Evolutionary conservation across 441 rosid genomes (phyloP).

Genomic region (Flueggea neowawraea): DNA sequence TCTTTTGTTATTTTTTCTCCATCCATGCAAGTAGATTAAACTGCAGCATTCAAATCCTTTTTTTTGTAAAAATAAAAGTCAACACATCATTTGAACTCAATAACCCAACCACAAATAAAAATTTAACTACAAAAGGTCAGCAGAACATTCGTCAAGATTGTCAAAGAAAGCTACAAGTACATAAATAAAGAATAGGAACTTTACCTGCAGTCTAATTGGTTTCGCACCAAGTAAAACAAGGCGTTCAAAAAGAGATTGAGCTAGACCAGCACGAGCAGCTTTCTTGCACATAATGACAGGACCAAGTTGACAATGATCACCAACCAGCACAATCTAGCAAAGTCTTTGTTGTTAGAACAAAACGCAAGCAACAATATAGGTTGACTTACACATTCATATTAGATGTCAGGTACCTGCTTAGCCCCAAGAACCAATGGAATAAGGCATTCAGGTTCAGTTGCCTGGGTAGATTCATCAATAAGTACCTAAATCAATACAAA

Average conservation of each 20-base stretch:
- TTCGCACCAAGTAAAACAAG: conserved; percentile 96
- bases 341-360: conserved; percentile 22
- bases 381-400: background rate
- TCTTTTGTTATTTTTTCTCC: too few relatives aligned
- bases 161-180: background rate
- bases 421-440: conserved; percentile 99
- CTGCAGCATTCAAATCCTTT: too few relatives aligned
- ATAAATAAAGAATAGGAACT: background rate
- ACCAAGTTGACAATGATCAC: conserved; percentile 99
- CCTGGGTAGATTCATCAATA: conserved; percentile 99
- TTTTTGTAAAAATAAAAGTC: too few relatives aligned
- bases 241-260: conserved; percentile 98
- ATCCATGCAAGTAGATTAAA: too few relatives aligned
- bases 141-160: background rate
- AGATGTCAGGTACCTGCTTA: conserved; percentile 69
- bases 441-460: conserved; percentile 99
- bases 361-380: background rate
- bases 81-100: too few relatives aligned
- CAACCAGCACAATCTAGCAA: conserved; percentile 89
- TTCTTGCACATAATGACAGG: conserved; percentile 99
- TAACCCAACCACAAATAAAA: too few relatives aligned
- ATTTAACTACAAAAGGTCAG: too few relatives aligned
- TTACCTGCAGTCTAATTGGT: conserved; percentile 99
- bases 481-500: conserved; percentile 62
- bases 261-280: conserved; percentile 99